Percentiles rank a stretch among this genome's conserved stretches.
Evolutionary conservation across 129 eudicot genomes (phyloP).

Genomic region (Flaveria linearis): DNA sequence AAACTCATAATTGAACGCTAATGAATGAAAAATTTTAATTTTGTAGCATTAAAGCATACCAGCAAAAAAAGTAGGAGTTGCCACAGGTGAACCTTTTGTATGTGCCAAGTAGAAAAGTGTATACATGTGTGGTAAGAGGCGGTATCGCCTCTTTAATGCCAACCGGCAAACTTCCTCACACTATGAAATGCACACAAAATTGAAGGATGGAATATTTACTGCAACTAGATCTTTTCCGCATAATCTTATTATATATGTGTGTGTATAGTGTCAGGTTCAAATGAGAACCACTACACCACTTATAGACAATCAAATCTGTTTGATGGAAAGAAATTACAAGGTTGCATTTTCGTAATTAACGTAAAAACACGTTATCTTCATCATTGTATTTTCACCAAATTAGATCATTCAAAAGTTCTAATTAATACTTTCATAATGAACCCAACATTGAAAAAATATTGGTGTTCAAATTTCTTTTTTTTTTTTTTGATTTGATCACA

Average conservation of each 20-base stretch:
- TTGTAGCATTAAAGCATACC: constrained; percentile 45
- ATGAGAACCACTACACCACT: not conserved
- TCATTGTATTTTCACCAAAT: not conserved
- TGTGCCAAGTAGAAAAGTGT: constrained; percentile 90
- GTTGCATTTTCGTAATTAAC: too few species aligned
- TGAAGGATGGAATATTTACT: not conserved
- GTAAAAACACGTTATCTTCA: not conserved
- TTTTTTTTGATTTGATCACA: not conserved
- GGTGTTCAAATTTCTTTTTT: too few species aligned
- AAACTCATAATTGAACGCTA: not conserved
- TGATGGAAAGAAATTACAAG: too few species aligned
- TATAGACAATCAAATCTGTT: too few species aligned
- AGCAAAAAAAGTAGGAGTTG: constrained; percentile 73
- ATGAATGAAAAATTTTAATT: not conserved
- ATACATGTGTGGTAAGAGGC: constrained; percentile 82
- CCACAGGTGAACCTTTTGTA: constrained; percentile 83
- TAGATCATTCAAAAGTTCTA: not conserved
- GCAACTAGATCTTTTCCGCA: not conserved
- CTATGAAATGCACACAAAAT: constrained; percentile 34
- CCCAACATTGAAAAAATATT: not conserved
- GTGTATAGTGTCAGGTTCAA: too few species aligned
- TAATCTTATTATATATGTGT: not conserved
- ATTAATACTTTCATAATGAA: not conserved
- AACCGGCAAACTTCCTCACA: constrained; percentile 93
- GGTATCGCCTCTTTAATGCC: constrained; percentile 90